phyloP scores from a whole-genome alignment of 1,139 yeast species.

The Pichia terricola region DNA sequence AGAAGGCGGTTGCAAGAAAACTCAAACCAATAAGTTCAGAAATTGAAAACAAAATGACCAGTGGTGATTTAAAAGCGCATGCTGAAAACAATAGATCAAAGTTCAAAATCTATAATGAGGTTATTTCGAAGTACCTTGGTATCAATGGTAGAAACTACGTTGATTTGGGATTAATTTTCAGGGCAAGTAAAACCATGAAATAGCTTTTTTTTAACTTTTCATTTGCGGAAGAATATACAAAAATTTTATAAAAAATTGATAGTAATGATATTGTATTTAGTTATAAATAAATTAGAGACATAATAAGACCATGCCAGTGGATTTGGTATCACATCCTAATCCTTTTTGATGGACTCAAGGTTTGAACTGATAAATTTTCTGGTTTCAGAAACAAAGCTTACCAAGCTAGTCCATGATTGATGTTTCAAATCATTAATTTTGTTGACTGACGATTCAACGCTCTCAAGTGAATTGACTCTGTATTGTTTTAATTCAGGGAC shows the following conservation, averaged over 20 bases:
- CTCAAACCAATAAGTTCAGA: slow-evolving; percentile 39
- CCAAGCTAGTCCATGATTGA: slow-evolving; percentile 9
- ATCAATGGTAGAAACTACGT: slow-evolving; percentile 91
- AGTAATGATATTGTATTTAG: too few species aligned
- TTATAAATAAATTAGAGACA: too few species aligned
- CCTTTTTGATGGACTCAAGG: slow-evolving; percentile 5
- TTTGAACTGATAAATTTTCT: slow-evolving; percentile 5
- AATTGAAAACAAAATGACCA: slow-evolving; percentile 30
- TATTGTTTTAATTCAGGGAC: slow-evolving; percentile 27
- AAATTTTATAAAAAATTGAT: too few species aligned
- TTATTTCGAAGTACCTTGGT: slow-evolving; percentile 63
- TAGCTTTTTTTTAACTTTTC: background rate
- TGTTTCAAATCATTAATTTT: slow-evolving; percentile 2
- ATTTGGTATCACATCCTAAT: too few species aligned
- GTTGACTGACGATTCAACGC: background rate
- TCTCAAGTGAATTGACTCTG: slow-evolving; percentile 11
- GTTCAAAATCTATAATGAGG: slow-evolving; percentile 48
- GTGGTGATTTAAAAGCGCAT: slow-evolving; percentile 58
- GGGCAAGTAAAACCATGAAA: too few species aligned
- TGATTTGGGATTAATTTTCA: slow-evolving; percentile 75
- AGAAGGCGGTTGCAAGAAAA: slow-evolving; percentile 53
- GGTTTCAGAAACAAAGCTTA: slow-evolving; percentile 5
- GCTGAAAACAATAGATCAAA: slow-evolving; percentile 70
- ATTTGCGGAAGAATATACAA: too few species aligned
- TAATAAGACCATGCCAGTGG: too few species aligned